Conservation (phyloP, 1,284 basidiomycete species). For the Lentinus polychrous region DNA sequence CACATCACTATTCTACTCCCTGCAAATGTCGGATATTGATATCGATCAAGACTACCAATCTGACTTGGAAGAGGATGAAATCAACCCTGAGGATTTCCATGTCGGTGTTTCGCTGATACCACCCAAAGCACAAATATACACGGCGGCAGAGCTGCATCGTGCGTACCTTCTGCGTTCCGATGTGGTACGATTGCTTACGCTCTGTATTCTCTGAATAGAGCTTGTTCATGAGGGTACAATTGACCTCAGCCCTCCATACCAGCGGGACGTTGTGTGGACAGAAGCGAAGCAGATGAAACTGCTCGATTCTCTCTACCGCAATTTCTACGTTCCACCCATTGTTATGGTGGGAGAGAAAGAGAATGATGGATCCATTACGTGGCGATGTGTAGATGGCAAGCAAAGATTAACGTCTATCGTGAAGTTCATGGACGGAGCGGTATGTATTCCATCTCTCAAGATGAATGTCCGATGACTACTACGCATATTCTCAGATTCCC, state of each 20-base stretch:
- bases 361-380: slow-evolving; percentile 40
- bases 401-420: slow-evolving; percentile 69
- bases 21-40: slow-evolving; percentile 10
- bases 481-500: slow-evolving; percentile 25
- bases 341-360: slow-evolving; percentile 54
- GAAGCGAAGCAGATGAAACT: slow-evolving; percentile 60
- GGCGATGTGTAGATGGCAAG: slow-evolving; percentile 71
- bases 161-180: slow-evolving; percentile 15
- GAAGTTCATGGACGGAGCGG: slow-evolving; percentile 64
- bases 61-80: slow-evolving; percentile 27
- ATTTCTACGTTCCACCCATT: slow-evolving; percentile 69
- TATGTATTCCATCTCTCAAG: slow-evolving; percentile 24
- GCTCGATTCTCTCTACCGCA: slow-evolving; percentile 71
- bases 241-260: slow-evolving; percentile 61
- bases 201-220: slow-evolving; percentile 28
- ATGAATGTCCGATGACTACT: background rate
- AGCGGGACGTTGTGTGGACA: slow-evolving; percentile 72
- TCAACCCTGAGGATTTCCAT: slow-evolving; percentile 36
- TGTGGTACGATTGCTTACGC: background rate
- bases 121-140: slow-evolving; percentile 30
- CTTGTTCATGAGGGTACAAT: slow-evolving; percentile 59
- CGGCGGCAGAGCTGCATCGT: slow-evolving; percentile 50
- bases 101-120: slow-evolving; percentile 37
- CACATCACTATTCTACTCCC: background rate
- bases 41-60: slow-evolving; percentile 33